Base-by-base conservation (phyloP, 2,329 filamentous ascomycete species). In the Colletotrichum sp. region DNA sequence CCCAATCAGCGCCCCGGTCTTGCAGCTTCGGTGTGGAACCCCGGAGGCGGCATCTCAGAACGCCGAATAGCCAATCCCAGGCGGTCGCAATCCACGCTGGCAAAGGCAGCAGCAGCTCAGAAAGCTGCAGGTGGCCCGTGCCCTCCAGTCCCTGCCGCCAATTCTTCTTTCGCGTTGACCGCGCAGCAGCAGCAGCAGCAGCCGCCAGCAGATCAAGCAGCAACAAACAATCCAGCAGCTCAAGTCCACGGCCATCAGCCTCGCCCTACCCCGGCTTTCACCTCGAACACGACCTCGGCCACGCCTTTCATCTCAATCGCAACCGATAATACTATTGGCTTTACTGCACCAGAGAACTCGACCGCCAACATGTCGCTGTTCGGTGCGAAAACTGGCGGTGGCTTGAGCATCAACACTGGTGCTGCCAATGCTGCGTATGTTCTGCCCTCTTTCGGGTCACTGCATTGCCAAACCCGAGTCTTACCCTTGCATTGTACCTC, bases 361-460 rank as follows among this genome's bases (percentile, higher is more conserved):
- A 74, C 21, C 26, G 36, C 13, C 55, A 26, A 60, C 26, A 74
- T 76, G 74, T 59, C 67, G 34, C 67, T 69, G 21, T 76, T 74
- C 62, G 72, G 72, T 30, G 59, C 72, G 26, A 75, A 60, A 39
- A 64, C 75, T 16, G 71, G 90, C 77, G 89, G 87, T 78, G 90
- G 90, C 81, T 87, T 93, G 78, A 92, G 89, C 81, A 93, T 93
- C 84, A 93, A 93, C 84, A 92, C 91, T 21, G 89, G 88, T 78
- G 87, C 90, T 74, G 91, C 91, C 77, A 93, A 92, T 82, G 83
- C 88, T 77, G 89, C 89, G 89, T 90, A 80, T 82, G 88, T 86
- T 60, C 18, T 24, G 18, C 15, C 18, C 15, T 18, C 18, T 75
- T 52, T 60, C 62, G 55, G 68, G 55, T 13, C 15, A 39, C n/a